These are phyloP conservation scores for Candida freyschussii DNA, from an alignment of 1,139 yeast genomes.

Conservation along the genomic window DNA sequence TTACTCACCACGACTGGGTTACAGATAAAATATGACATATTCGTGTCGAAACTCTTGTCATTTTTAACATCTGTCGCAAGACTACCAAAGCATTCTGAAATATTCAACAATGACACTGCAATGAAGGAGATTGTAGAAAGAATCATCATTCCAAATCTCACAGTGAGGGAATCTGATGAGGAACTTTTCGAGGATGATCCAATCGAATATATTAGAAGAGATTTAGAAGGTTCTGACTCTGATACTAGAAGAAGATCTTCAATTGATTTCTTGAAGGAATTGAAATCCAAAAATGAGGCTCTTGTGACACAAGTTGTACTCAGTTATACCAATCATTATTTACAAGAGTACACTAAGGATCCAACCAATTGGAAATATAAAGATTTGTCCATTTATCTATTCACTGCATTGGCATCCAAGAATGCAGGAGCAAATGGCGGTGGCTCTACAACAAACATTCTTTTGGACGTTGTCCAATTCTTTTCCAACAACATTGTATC, in stretches of 20 bases:
- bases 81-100: constrained; percentile 56
- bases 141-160: constrained; percentile 83
- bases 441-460: constrained; percentile 77
- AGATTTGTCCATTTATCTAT: constrained; percentile 82
- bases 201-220: constrained; percentile 83
- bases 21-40: constrained; percentile 75
- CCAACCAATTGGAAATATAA: constrained; percentile 71
- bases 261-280: constrained; percentile 82
- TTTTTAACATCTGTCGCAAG: constrained; percentile 81
- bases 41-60: constrained; percentile 75
- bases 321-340: constrained; percentile 68
- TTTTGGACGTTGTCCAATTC: constrained; percentile 83
- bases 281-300: constrained; percentile 75
- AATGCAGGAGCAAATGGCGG: constrained; percentile 84
- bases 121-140: constrained; percentile 75
- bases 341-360: constrained; percentile 43
- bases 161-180: constrained; percentile 79
- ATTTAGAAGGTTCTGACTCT: constrained; percentile 90
- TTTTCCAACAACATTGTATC: constrained; percentile 77
- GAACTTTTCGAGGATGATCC: constrained; percentile 97
- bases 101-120: constrained; percentile 64
- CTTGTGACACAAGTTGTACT: constrained; percentile 71
- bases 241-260: constrained; percentile 91
- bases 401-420: constrained; percentile 86
- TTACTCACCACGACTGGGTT: constrained; percentile 61